phyloP scores from a whole-genome alignment of 1,284 basidiomycete genomes.

The Earliella scabrosa region DNA sequence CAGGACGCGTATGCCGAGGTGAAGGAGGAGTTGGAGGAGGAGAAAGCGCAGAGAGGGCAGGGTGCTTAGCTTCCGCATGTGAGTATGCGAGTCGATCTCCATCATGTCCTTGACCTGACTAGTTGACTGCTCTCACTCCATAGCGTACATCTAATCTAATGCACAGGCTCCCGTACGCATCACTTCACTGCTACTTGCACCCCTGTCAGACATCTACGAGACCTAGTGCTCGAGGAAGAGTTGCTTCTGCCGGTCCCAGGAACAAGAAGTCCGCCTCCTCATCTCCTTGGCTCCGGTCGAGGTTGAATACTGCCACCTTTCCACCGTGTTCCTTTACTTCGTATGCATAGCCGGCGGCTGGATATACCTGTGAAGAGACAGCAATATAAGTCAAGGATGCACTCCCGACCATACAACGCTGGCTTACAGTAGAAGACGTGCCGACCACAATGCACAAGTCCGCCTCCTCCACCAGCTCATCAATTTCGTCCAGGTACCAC shows the following conservation, averaged over 20 bases:
- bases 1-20: constrained; percentile 45
- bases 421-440: constrained; percentile 60
- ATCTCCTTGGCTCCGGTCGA: constrained; percentile 20
- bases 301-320: constrained; percentile 11
- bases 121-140: not conserved
- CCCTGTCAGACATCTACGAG: not conserved
- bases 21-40: not conserved
- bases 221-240: constrained; percentile 20
- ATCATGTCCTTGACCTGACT: not conserved
- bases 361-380: constrained; percentile 41
- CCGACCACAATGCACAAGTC: constrained; percentile 68
- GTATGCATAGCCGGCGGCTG: constrained; percentile 48
- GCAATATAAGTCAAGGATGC: not conserved
- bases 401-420: not conserved
- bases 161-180: not conserved
- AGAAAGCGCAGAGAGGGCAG: not conserved
- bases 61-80: constrained; percentile 1
- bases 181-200: not conserved
- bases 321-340: constrained; percentile 3
- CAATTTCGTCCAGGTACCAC: constrained; percentile 47
- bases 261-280: constrained; percentile 20
- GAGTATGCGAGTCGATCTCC: not conserved
- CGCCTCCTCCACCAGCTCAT: constrained; percentile 48
- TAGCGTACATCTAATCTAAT: constrained; percentile 10
- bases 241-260: constrained; percentile 18